Evolutionary conservation across 352 stramenopile species (phyloP).

Genomic region (Pythium myriotylum): DNA sequence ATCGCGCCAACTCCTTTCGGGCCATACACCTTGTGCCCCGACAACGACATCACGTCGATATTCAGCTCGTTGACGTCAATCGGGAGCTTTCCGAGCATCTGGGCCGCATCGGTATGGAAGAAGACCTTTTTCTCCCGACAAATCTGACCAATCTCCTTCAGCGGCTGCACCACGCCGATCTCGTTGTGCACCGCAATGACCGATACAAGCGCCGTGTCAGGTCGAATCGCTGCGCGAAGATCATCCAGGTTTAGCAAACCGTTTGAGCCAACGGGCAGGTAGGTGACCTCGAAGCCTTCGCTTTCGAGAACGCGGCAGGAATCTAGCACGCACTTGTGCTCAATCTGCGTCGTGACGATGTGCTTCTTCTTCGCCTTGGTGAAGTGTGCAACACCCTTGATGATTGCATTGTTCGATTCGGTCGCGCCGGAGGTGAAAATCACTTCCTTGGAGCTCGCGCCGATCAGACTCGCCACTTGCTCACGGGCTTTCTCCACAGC

Average conservation of each 20-base stretch:
- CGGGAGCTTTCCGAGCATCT: slow-evolving; percentile 98
- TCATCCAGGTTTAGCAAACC: slow-evolving; percentile 96
- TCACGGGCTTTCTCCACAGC: slow-evolving; percentile 92
- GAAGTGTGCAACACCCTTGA: slow-evolving; percentile 98
- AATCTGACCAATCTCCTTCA: slow-evolving; percentile 96
- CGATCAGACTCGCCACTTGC: slow-evolving; percentile 93
- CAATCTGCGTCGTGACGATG: slow-evolving; percentile 98
- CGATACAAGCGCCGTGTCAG: slow-evolving; percentile 96
- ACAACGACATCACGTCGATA: slow-evolving; percentile 99
- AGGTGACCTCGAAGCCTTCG: slow-evolving; percentile 98
- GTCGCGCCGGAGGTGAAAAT: slow-evolving; percentile 99
- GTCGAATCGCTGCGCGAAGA: slow-evolving; percentile 93
- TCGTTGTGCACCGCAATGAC: slow-evolving; percentile 99
- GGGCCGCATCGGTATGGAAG: slow-evolving; percentile 99
- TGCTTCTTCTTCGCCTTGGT: slow-evolving; percentile 96
- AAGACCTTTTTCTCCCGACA: slow-evolving; percentile 94
- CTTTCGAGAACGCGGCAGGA: slow-evolving; percentile 96
- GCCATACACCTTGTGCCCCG: slow-evolving; percentile 98
- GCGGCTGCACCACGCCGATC: slow-evolving; percentile 98
- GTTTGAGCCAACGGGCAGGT: slow-evolving; percentile 92
- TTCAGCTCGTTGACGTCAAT: slow-evolving; percentile 99
- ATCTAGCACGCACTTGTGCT: slow-evolving; percentile 98
- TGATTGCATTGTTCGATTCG: slow-evolving; percentile 98
- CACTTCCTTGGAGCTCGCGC: slow-evolving; percentile 97
- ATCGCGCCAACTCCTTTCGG: slow-evolving; percentile 98